phyloP scores from a whole-genome alignment of 2,329 filamentous ascomycete genomes.

The Fusarium duplospermum region DNA sequence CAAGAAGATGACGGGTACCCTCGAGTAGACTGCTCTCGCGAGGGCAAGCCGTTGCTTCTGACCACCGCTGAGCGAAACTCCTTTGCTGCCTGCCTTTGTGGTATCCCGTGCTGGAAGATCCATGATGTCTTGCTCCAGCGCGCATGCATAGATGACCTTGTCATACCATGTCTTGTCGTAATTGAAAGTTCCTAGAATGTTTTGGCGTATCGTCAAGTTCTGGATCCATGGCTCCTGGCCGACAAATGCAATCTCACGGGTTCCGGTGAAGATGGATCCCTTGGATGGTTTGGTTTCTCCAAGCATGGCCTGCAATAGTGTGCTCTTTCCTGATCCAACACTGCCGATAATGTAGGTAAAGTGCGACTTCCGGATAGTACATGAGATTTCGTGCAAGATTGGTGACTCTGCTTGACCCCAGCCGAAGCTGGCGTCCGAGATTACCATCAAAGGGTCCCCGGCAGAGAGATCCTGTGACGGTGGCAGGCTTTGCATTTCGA shows the following conservation, averaged over 20 bases:
- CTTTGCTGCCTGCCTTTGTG: conserved; percentile 47
- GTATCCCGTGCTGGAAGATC: conserved; percentile 6
- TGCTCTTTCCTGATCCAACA: conserved; percentile 13
- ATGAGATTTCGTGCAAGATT: neutral
- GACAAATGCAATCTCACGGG: conserved; percentile 12
- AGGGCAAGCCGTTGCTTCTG: conserved; percentile 48
- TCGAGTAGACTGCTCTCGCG: conserved; percentile 41
- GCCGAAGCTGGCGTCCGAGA: conserved; percentile 6
- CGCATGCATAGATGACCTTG: conserved; percentile 9
- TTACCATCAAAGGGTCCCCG: conserved; percentile 10
- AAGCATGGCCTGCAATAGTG: conserved; percentile 12
- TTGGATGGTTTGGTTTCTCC: conserved; percentile 12
- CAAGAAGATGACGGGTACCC: conserved; percentile 42
- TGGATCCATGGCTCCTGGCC: conserved; percentile 19
- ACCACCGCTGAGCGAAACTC: conserved; percentile 50
- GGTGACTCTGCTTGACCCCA: neutral
- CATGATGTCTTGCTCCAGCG: conserved; percentile 9
- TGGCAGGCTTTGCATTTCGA: neutral
- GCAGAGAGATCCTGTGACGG: neutral
- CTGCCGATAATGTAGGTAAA: conserved; percentile 17
- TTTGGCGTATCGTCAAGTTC: conserved; percentile 15
- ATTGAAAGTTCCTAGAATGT: conserved; percentile 4
- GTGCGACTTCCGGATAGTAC: conserved; percentile 10
- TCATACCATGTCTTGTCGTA: conserved; percentile 15
- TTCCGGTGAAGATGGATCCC: conserved; percentile 11